phyloP scores from a whole-genome alignment of 2,329 filamentous ascomycete species.

The Colletotrichum eleusines region DNA sequence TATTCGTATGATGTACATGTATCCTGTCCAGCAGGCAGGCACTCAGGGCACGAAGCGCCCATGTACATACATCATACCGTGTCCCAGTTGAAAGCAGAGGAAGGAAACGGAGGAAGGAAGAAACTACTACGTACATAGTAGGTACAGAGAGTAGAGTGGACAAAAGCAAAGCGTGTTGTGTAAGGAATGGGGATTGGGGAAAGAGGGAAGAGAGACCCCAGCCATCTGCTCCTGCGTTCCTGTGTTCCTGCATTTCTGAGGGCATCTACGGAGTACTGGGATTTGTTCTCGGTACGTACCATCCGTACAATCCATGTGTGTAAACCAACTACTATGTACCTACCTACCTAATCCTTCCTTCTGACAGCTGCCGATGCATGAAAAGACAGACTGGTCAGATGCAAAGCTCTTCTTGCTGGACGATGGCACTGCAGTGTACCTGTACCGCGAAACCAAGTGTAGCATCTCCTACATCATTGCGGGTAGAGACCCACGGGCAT shows the following conservation, averaged over 20 bases:
- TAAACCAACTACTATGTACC: neutral
- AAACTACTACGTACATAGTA: too few species aligned
- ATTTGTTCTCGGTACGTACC: too few species aligned
- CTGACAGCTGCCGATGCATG: neutral
- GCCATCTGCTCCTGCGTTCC: neutral
- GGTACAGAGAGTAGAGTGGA: too few species aligned
- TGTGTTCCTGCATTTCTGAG: neutral
- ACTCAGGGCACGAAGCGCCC: neutral
- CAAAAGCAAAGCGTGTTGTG: neutral
- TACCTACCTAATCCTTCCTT: too few species aligned
- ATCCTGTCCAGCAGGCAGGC: neutral
- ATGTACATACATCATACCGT: neutral
- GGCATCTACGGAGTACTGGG: constrained; percentile 11
- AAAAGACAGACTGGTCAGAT: neutral
- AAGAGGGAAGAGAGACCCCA: neutral
- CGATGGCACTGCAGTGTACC: neutral
- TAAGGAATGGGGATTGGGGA: neutral
- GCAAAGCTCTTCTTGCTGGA: neutral
- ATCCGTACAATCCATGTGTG: too few species aligned
- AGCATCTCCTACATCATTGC: too few species aligned
- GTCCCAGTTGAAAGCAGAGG: neutral
- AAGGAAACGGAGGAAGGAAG: neutral
- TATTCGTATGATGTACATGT: too few species aligned
- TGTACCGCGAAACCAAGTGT: too few species aligned
- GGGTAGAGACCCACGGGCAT: constrained; percentile 7